phyloP scores from a whole-genome alignment of 2,329 filamentous ascomycete genomes.

The Diaporthe velutina region DNA sequence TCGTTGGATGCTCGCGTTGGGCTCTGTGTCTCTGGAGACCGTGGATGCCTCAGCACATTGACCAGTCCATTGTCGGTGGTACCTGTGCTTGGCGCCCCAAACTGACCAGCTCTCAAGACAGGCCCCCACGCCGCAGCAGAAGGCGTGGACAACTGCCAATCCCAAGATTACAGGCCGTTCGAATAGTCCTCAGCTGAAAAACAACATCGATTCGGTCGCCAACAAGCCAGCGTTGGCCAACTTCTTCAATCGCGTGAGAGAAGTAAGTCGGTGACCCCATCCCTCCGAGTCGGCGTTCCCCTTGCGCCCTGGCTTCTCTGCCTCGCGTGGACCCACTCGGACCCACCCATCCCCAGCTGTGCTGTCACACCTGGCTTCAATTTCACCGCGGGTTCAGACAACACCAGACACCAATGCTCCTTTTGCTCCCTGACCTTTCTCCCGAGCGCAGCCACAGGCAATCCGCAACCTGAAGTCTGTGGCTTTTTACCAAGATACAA shows the following conservation, averaged over 20 bases:
- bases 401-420: constrained; percentile 7
- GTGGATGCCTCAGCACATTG: constrained; percentile 10
- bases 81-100: constrained; percentile 22
- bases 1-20: constrained; percentile 27
- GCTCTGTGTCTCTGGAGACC: constrained; percentile 19
- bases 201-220: constrained; percentile 40
- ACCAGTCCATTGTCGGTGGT: constrained; percentile 15
- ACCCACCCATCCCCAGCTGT: constrained; percentile 37
- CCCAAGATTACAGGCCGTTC: constrained; percentile 48
- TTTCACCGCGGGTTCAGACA: constrained; percentile 36
- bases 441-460: constrained; percentile 25
- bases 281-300: constrained; percentile 30
- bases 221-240: constrained; percentile 33
- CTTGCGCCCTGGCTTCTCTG: constrained; percentile 36
- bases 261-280: constrained; percentile 45
- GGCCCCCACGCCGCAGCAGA: constrained; percentile 47
- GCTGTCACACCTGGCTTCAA: constrained; percentile 35
- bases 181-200: constrained; percentile 43
- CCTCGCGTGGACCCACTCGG: constrained; percentile 37
- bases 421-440: constrained; percentile 19
- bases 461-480: not conserved
- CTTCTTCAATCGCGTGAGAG: constrained; percentile 45
- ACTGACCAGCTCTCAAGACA: constrained; percentile 40
- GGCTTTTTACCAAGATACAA: constrained; percentile 32
- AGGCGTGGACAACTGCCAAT: constrained; percentile 50